Base-by-base conservation (phyloP, 2,329 filamentous ascomycete species). In the Allantophomopsis lycopodina region DNA sequence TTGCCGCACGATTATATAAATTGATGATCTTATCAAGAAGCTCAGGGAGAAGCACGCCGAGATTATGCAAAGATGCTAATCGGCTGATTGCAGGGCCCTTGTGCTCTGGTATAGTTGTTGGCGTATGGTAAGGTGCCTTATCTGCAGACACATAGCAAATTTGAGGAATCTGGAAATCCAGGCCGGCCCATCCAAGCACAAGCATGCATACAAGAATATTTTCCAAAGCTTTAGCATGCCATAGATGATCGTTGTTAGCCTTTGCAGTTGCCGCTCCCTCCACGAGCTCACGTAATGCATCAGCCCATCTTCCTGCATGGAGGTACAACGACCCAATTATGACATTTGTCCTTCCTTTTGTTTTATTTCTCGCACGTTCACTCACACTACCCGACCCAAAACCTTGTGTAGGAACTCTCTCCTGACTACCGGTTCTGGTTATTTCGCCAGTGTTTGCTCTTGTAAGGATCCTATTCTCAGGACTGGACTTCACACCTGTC, bases 211-310 rank as follows among this genome's bases (percentile, higher is more conserved):
- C 69, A 36, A 91, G 64, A 44, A 94, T 84, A 20, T 88, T 77
- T 55, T 98, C 93, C 15, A 98, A 67, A 1, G 86, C 88, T 60
- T 96, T 96, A 14, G 84, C 91, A 61, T 95, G 86, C 89, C 91
- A 98, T n/a, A 96, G 59, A 59, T 94, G 85, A 59, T 98, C 91
- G 50, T 86, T 88, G 42, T 83, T 73, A 31, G 76, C 78, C 50
- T 85, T 81, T 13, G 86, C 81, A 49, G 80, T 76, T 8, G 73
- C 73, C 2, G 83, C 87, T 40, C 82, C 85, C 44, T 95, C 89
- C 8, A 76, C 68, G 16, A 95, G 71, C 54, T 94, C 85, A 55
- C 76, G 82, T 35, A 96, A 59, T 7, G 89, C 88, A 60, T 96
- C 88, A 36, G 70, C 74, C 87, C 91, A 95, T 45, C 87, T 76